Evolutionary conservation across 495 filamentous ascomycete species (phyloP).

Genomic region (Penicillium coprophilum): DNA sequence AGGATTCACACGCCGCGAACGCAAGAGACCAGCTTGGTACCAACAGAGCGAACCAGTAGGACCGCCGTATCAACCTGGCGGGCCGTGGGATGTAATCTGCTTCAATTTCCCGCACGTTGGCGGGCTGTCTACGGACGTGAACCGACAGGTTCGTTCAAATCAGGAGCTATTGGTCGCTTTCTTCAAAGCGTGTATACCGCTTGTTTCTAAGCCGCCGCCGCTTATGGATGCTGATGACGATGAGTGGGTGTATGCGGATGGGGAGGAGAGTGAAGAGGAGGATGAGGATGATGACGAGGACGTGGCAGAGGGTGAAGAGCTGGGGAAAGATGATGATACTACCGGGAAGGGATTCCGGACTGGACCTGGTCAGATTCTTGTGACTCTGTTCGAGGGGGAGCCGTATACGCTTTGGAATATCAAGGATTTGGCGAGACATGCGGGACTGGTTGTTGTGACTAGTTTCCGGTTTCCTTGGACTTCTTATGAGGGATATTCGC

Average conservation of each 20-base stretch:
- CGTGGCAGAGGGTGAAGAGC: conserved; percentile 15
- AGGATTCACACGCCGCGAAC: conserved; percentile 33
- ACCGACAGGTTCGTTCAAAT: conserved; percentile 88
- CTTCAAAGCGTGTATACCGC: conserved; percentile 61
- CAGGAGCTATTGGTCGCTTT: conserved; percentile 85
- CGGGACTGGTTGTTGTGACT: conserved; percentile 68
- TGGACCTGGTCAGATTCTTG: conserved; percentile 65
- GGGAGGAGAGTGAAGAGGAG: conserved; percentile 24
- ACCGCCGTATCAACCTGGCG: conserved; percentile 27
- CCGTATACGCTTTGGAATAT: conserved; percentile 97
- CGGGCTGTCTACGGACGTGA: conserved; percentile 86
- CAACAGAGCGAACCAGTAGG: conserved; percentile 11
- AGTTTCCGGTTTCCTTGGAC: conserved; percentile 75
- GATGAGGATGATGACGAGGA: conserved; percentile 23
- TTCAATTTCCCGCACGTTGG: conserved; percentile 99
- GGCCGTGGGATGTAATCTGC: conserved; percentile 68
- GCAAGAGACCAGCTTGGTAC: conserved; percentile 36
- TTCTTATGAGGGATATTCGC: conserved; percentile 81
- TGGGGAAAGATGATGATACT: conserved; percentile 16
- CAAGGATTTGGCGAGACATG: conserved; percentile 76
- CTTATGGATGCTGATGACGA: conserved; percentile 26
- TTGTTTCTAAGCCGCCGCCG: conserved; percentile 46
- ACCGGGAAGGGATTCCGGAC: conserved; percentile 26
- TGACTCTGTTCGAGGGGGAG: conserved; percentile 88
- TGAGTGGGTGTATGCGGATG: conserved; percentile 23